Base-by-base conservation (phyloP, 768 basidiomycete genomes). In the Rhodosporidiobolus sp. region DNA sequence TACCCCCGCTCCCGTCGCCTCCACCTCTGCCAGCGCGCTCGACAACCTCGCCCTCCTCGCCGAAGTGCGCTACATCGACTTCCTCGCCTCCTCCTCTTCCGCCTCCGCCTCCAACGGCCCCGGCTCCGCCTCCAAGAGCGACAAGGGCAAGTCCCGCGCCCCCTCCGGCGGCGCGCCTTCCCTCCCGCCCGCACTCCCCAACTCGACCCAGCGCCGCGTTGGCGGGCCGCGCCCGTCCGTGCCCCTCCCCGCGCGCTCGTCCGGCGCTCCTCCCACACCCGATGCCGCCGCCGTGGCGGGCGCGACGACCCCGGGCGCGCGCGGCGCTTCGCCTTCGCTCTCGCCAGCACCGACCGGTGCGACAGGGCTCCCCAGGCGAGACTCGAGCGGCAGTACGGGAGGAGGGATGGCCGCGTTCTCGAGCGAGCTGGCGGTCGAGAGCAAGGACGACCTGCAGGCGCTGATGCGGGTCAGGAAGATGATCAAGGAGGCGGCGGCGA, bases 371-470 rank as follows among this genome's bases (percentile, higher is more conserved):
- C 20, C 30, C 32, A 8, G 24, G 16, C 12, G 14, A 30, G 48
- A 20, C 7, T 63, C 61, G 52, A 24, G 43, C 43, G 45, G 30
- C 9, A 52, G 11, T 9, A 55, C 43, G 17, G 30, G 38, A 22
- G 45, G 22, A 11, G 17, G 32, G 49, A 22, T 22, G 12, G 48
- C 58, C 19, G 35, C 34, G 38, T 43, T 43, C 24, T 54, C 32
- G 38, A 56, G 30, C 60, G 71, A 72, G 45, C 32, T 73, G 46
- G 52, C 56, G 43, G 70, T 77, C 34, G 54, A 73, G 38, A 67
- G 58, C 22, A 75, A 73, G 56, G 76, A 77, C 28, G 76, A 77
- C 60, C 57, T 77, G 46, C 60, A 75, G 63, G 72, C 76, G 35
- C 32, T 77, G 19, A 72, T 57, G 65, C 54, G 64, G 32, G 67